Evolutionary conservation across 179 eudicot species (phyloP).

Genomic region (Pouteria campechiana): DNA sequence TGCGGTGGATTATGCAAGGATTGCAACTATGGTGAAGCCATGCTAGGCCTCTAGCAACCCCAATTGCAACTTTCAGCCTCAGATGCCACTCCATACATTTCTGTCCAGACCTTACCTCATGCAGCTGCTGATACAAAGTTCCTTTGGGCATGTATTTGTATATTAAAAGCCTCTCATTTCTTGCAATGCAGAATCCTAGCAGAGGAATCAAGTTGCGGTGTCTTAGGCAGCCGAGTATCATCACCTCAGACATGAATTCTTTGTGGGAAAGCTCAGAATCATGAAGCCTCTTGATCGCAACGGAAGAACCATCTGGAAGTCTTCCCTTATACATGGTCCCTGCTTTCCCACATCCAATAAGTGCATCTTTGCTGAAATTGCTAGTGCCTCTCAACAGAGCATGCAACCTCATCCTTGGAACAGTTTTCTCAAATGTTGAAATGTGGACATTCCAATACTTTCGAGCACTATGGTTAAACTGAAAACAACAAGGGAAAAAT

Average conservation of each 20-base stretch:
- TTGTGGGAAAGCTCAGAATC: slow-evolving; percentile 68
- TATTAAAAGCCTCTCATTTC: slow-evolving; percentile 66
- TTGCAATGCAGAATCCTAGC: slow-evolving; percentile 69
- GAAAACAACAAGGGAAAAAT: slow-evolving; percentile 23
- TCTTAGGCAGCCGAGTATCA: slow-evolving; percentile 61
- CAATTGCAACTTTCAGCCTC: slow-evolving; percentile 68
- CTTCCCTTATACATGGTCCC: slow-evolving; percentile 68
- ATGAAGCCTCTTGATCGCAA: slow-evolving; percentile 70
- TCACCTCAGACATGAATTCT: slow-evolving; percentile 72
- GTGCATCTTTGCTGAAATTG: slow-evolving; percentile 59
- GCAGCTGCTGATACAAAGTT: slow-evolving; percentile 47
- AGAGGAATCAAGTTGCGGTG: slow-evolving; percentile 75
- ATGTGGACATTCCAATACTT: slow-evolving; percentile 17
- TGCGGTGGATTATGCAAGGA: slow-evolving; percentile 76
- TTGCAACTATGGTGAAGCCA: slow-evolving; percentile 90
- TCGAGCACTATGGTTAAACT: not conserved
- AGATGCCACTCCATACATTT: slow-evolving; percentile 51
- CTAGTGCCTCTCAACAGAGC: slow-evolving; percentile 87
- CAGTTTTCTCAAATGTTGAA: slow-evolving; percentile 67
- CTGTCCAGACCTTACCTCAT: slow-evolving; percentile 27
- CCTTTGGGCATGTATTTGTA: slow-evolving; percentile 75
- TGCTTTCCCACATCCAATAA: slow-evolving; percentile 58
- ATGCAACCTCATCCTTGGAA: slow-evolving; percentile 56
- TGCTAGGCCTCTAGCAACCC: slow-evolving; percentile 75
- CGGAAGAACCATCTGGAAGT: slow-evolving; percentile 54